Evolutionary conservation across 2,329 filamentous ascomycete genomes (phyloP), one percentile per base, ranked within the genome.

Genomic region (Arthrobotrys musiformis): DNA sequence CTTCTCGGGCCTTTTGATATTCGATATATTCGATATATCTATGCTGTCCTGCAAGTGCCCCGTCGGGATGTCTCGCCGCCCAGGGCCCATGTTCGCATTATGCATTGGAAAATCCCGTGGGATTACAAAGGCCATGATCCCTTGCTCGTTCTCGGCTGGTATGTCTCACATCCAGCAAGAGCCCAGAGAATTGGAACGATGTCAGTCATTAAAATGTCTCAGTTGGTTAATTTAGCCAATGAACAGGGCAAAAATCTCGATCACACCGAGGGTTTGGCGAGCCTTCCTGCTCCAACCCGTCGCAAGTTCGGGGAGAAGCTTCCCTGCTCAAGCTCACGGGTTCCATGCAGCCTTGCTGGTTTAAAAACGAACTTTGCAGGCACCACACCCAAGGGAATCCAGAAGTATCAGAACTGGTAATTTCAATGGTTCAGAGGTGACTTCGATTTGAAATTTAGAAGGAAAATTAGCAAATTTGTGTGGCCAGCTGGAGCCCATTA

Each of bases 151-250:
- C 66, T 77, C 73, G 73, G 66, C 54, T 77, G 50, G 50, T 30
- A 66, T 77, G 73, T 77, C 66, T 77, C 66, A 77, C 73, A 52
- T 77, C 40, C 19, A 37, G 24, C 22, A 22, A 26, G n/a, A 64
- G 63, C 64, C 73, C 73, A 77, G 50, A 77, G 66, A 70, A 19
- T 62, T 66, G 73, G 73, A 70, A 70, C 64, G 48, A 76, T 76
- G 64, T 40, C 69, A 61, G 69, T 68, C 70, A 76, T 75, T 19
- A 63, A 50, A 66, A 54, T 66, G 69, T 67, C 70, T 68, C 70
- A 62, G 70, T 61, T 66, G 56, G 46, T 17, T 22, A 3, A 26
- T 48, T 26, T 42, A 50, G 22, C 73, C 66, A 70, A 70, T 62
- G 26, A 60, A 40, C 58, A 17, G n/a, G 35, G 22, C 8, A 33